phyloP scores from a whole-genome alignment of 2,329 filamentous ascomycete species.

The Fusarium nanum region DNA sequence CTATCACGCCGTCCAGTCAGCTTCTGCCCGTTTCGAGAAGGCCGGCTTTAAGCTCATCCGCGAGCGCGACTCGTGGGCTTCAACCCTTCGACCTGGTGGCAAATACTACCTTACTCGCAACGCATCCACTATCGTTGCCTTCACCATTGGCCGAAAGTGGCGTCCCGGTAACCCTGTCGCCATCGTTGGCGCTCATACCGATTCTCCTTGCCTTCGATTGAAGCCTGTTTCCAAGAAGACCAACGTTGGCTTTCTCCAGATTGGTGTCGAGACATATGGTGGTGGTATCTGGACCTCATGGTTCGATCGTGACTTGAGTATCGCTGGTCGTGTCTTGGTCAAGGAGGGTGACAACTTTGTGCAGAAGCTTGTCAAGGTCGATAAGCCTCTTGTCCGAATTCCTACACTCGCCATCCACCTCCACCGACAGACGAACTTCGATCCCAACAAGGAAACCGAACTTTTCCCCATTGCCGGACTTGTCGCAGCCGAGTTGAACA shows the following conservation, averaged over 20 bases:
- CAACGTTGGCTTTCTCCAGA: slow-evolving; percentile 87
- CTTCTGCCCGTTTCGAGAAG: slow-evolving; percentile 78
- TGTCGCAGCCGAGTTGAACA: slow-evolving; percentile 87
- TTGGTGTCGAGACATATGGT: slow-evolving; percentile 96
- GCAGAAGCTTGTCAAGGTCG: slow-evolving; percentile 89
- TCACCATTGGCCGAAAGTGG: slow-evolving; percentile 92
- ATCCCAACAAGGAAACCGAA: slow-evolving; percentile 97
- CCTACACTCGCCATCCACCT: slow-evolving; percentile 95
- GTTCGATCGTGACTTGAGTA: slow-evolving; percentile 94
- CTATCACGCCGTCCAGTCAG: slow-evolving; percentile 90
- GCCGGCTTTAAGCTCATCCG: slow-evolving; percentile 90
- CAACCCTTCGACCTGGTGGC: slow-evolving; percentile 82
- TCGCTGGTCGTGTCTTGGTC: slow-evolving; percentile 90
- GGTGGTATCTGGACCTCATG: slow-evolving; percentile 98
- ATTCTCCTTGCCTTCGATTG: slow-evolving; percentile 89
- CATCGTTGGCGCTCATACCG: slow-evolving; percentile 96
- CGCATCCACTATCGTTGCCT: slow-evolving; percentile 90
- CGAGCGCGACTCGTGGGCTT: slow-evolving; percentile 90
- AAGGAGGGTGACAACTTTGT: slow-evolving; percentile 77
- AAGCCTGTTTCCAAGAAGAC: slow-evolving; percentile 95
- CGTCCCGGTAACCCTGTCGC: slow-evolving; percentile 88
- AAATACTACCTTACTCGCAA: slow-evolving; percentile 98
- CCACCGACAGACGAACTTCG: slow-evolving; percentile 84
- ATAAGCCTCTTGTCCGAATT: slow-evolving; percentile 89
- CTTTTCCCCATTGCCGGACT: slow-evolving; percentile 93